Evolutionary conservation across 1,139 yeast genomes (phyloP), one percentile per base, ranked within the genome.

Genomic region (Ogataea hybrid): DNA sequence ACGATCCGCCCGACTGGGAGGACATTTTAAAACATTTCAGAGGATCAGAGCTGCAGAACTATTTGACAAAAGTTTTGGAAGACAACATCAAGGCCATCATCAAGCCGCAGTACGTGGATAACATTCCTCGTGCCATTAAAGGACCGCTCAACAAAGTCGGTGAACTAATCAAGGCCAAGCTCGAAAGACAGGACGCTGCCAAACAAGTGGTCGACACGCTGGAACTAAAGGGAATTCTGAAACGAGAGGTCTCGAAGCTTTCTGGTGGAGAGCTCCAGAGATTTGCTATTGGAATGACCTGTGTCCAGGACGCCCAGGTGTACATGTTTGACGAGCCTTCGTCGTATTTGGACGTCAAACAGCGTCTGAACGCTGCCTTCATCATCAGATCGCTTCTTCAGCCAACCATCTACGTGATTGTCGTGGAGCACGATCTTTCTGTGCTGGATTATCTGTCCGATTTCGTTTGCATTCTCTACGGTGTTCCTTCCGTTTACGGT

Each of bases 321-420:
- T 92, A 92, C 70, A 92, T 92, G 98, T 92, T 92, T 67, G 98
- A 92, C 71, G 98, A 92, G 72, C 98, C 98, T 39, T 90, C 97
- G 21, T 92, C 98, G n/a, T 92, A 92, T 69, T 73, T 92, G 67
- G 98, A 92, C 77, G 97, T 92, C 53, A 92, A 92, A 70, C 98
- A 92, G 71, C 92, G 98, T 80, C 79, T 92, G 66, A 86, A 94
- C 62, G 98, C 98, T 43, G 98, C 98, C 46, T 83, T 81, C 67
- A 81, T 88, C 61, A 92, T 92, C 59, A 83, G 98, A 70, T 81
- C 94, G 21, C 73, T 92, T 53, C 73, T 90, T 58, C 74, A 70
- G 46, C 79, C 92, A 41, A 78, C 89, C 39, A 75, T 78, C 27
- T 88, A 88, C 61, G 94, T 92, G 53, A 92, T 92, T 62, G 90